Evolutionary conservation across 139 green algal genomes (phyloP), one percentile per base, ranked within the genome.

Genomic region (Mychonastes homosphaera): DNA sequence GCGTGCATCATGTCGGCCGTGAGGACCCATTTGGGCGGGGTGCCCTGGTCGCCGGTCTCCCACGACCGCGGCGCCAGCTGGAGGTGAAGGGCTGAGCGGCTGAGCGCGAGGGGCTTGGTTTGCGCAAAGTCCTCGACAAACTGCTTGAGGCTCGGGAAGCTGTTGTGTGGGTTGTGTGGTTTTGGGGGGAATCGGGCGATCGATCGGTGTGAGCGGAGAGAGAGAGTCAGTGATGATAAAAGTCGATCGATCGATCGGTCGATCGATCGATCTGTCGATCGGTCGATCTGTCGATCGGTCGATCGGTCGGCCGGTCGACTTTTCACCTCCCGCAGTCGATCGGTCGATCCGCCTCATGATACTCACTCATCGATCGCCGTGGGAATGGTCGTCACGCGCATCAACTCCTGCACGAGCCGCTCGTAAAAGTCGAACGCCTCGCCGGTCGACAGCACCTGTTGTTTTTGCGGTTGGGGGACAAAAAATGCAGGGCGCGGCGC

Each of bases 61-160:
- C 34, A 47, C 43, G 30, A 35, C 49, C 50, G 33, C 51, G 30
- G 41, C 6, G 40, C 29, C 0, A 85, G 52, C 15, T 82, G 56
- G 6, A 74, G 56, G 65, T 89, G 79, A 54, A 84, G 41, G 0
- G 66, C 53, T 6, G 79, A 85, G 36, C 81, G 73, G 0, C 76
- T 64, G 4, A 87, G 58, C 0, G 77, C n/a, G 9, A 23, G 39
- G 41, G 40, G 44, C 6, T n/a, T 24, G 50, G 18, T 36, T 6
- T 3, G 59, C 36, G 24, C 6, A 6, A 43, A 62, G 51, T 29
- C 41, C 7, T 28, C 16, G 1, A 62, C 15, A 45, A 53, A 68
- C 10, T 54, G 26, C 32, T 68, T 45, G 18, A 67, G 21, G 21
- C 9, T 16, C 4, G 16, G 32, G 41, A 55, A 67, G 26, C 50